Conservation (phyloP, 306 rosid species). For the Ormosia emarginata region DNA sequence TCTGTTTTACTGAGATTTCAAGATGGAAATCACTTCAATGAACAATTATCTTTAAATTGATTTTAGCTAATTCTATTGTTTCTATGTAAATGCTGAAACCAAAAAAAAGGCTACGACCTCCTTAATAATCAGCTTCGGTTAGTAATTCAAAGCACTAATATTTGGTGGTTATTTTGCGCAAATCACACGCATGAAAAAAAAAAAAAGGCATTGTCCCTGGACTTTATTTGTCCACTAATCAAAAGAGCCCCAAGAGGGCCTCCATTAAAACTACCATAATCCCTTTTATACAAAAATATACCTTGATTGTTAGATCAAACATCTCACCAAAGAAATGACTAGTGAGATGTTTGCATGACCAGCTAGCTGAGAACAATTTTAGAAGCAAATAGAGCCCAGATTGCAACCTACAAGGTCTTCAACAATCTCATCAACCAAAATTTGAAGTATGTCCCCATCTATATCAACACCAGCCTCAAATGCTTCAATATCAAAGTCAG, state of each 20-base stretch:
- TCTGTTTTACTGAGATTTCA: background rate
- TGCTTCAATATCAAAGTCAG: conserved; percentile 62
- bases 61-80: background rate
- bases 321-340: background rate
- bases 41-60: background rate
- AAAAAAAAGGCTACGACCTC: background rate
- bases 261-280: conserved; percentile 15
- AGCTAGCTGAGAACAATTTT: background rate
- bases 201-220: background rate
- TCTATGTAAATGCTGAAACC: background rate
- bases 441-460: conserved; percentile 53
- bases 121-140: background rate
- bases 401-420: conserved; percentile 46
- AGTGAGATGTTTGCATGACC: conserved; percentile 2
- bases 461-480: conserved; percentile 65
- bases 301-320: conserved; percentile 10
- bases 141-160: background rate
- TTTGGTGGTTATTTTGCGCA: background rate
- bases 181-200: background rate
- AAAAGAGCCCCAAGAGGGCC: background rate
- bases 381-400: conserved; percentile 7
- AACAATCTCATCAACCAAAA: conserved; percentile 63
- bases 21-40: background rate
- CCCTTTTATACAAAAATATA: conserved; percentile 50
- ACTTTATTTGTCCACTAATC: conserved; percentile 20